These are phyloP conservation scores for Lophium mytilinum DNA, from an alignment of 495 filamentous ascomycete genomes.

Conservation along the genomic window DNA sequence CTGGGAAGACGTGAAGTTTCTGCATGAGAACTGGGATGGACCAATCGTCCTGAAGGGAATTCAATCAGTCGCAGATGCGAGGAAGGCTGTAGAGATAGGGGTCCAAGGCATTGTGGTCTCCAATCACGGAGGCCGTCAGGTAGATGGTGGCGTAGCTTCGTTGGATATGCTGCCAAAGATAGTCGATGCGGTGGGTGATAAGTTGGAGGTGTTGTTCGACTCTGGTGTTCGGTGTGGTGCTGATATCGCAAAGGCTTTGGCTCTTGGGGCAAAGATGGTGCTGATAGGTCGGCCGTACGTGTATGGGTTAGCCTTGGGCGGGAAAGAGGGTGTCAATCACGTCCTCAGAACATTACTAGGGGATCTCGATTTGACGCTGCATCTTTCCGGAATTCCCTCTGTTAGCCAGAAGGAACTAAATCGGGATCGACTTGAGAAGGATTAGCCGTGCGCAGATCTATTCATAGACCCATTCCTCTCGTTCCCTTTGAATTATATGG, in stretches of 20 bases:
- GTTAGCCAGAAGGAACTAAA: no score
- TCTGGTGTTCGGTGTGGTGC: slow-evolving; percentile 44
- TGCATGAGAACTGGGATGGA: slow-evolving; percentile 44
- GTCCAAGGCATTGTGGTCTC: slow-evolving; percentile 50
- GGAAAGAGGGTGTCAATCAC: slow-evolving; percentile 50
- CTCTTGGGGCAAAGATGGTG: slow-evolving; percentile 46
- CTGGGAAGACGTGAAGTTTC: slow-evolving; percentile 53
- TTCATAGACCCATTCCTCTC: no score
- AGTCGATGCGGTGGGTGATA: slow-evolving; percentile 40
- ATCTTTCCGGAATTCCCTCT: slow-evolving; percentile 45
- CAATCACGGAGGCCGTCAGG: slow-evolving; percentile 54
- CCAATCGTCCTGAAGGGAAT: slow-evolving; percentile 52
- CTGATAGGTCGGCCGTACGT: slow-evolving; percentile 44
- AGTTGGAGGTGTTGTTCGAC: slow-evolving; percentile 42
- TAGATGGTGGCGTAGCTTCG: slow-evolving; percentile 56
- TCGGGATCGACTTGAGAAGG: no score
- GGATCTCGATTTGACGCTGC: slow-evolving; percentile 61
- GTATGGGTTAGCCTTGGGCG: slow-evolving; percentile 44
- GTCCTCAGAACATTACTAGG: slow-evolving; percentile 57
- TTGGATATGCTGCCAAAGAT: slow-evolving; percentile 41
- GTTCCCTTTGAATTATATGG: no score
- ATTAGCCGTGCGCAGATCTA: no score
- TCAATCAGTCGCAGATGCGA: slow-evolving; percentile 46
- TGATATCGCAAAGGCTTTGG: slow-evolving; percentile 45
- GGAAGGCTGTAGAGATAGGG: slow-evolving; percentile 46